Conservation (phyloP, 805 yeast species). For the Hanseniaspora valbyensis region DNA sequence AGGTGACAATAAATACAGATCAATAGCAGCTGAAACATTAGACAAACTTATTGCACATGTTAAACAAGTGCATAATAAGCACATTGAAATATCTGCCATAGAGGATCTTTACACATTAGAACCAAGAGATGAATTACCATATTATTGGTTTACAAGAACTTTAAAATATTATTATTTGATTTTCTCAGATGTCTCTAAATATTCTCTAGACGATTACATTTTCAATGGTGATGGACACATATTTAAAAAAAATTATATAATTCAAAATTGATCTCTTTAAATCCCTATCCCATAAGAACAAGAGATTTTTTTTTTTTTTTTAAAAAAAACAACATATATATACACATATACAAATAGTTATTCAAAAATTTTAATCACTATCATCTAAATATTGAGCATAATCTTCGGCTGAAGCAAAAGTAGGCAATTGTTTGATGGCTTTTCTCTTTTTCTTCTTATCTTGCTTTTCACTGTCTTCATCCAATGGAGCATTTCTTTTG, state of each 20-base stretch:
- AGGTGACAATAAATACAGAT: constrained; percentile 48
- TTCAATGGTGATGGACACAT: constrained; percentile 58
- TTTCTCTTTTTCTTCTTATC: constrained; percentile 36
- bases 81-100: constrained; percentile 32
- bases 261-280: not conserved
- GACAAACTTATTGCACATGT: constrained; percentile 29
- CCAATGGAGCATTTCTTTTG: constrained; percentile 30
- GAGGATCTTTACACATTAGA: constrained; percentile 22
- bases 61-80: constrained; percentile 29
- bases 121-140: constrained; percentile 33
- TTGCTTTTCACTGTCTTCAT: constrained; percentile 22
- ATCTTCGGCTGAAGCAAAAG: constrained; percentile 81
- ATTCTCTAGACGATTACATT: constrained; percentile 44
- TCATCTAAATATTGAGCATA: constrained; percentile 56
- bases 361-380: constrained; percentile 42
- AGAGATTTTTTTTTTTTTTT: too few relatives aligned
- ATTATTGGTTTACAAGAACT: constrained; percentile 51
- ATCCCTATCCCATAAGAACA: too few relatives aligned
- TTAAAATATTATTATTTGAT: constrained; percentile 45
- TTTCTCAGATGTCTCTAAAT: constrained; percentile 34
- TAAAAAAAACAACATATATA: not conserved
- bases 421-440: constrained; percentile 59
- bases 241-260: constrained; percentile 21
- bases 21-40: constrained; percentile 43
- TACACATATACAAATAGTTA: not conserved